These are phyloP conservation scores for Solanum phureja DNA, from an alignment of 257 asterid genomes.

Conservation along the genomic window DNA sequence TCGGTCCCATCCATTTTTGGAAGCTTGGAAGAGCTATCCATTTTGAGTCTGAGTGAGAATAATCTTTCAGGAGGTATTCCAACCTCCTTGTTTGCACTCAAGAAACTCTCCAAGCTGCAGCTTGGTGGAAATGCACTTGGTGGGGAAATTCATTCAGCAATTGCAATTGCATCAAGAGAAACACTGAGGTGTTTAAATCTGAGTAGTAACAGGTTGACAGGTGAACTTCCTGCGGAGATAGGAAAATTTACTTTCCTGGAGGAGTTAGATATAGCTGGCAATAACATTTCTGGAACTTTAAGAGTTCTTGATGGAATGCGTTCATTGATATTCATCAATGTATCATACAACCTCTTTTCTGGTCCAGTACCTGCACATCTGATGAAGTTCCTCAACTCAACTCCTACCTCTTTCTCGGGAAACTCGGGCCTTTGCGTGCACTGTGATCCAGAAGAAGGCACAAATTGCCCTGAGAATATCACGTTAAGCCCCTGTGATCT, in stretches of 20 bases:
- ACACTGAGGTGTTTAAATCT: conserved; percentile 49
- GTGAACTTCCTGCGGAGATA: conserved; percentile 43
- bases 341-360: conserved; percentile 45
- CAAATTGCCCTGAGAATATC: conserved; percentile 21
- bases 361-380: conserved; percentile 50
- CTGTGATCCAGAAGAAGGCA: conserved; percentile 20
- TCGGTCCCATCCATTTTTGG: conserved; percentile 39
- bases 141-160: conserved; percentile 38
- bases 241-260: conserved; percentile 56
- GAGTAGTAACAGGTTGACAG: conserved; percentile 47
- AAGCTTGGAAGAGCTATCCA: conserved; percentile 34
- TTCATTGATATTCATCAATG: conserved; percentile 40
- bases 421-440: conserved; percentile 47
- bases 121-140: conserved; percentile 62
- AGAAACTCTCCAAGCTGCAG: conserved; percentile 41
- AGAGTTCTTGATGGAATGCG: conserved; percentile 27
- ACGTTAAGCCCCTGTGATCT: conserved; percentile 26
- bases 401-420: conserved; percentile 49
- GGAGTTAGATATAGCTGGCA: conserved; percentile 50
- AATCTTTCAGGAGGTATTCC: conserved; percentile 48
- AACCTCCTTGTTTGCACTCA: conserved; percentile 34
- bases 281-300: conserved; percentile 52
- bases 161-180: conserved; percentile 21
- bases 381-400: conserved; percentile 21
- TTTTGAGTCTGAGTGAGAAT: conserved; percentile 55